Base-by-base conservation (phyloP, 2,329 filamentous ascomycete species). In the Diplodia seriata region DNA sequence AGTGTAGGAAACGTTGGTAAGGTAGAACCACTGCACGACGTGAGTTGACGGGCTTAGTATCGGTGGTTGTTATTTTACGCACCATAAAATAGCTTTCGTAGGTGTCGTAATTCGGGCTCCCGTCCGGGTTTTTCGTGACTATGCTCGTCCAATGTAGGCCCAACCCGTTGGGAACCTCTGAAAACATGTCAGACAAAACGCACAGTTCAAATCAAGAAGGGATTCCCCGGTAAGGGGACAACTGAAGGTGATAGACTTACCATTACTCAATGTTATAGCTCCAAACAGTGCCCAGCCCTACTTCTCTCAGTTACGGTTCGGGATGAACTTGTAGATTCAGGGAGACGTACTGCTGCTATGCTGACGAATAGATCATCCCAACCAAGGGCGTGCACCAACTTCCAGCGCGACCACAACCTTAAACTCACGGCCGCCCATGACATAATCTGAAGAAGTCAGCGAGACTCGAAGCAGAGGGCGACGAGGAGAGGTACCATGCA, bases 311-410 rank as follows among this genome's bases (percentile, higher is more conserved):
- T 56, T 26, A 26, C 23, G 3, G 14, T 51, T 15, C 23, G 20
- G n/a, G 7, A 15, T 6, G 12, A 5, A 11, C 3, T 12, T 15
- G 12, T 11, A 14, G 23, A 1, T 9, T n/a, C n/a, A 7, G 9
- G 18, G 51, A 4, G 31, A 38, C 75, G 68, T 1, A 75, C 61
- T 15, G 65, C 71, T 20, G 77, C 75, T 8, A 78, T 68, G 23
- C 75, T 55, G 29, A 79, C 74, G 20, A 79, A 77, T 1, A 73
- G 49, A 68, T 79, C 78, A 62, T 79, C 78, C 74, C 74, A 78
- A 26, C 78, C 76, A 72, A 74, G 76, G n/a, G 76, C 68, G 29
- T 68, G 71, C 15, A 74, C 51, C 15, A 57, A 71, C 49, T 70
- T 74, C 26, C 72, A 67, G 6, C 78, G 75, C 20, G 73, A 72